Conservation (phyloP, 306 rosid species). For the Notholithocarpus densiflorus region DNA sequence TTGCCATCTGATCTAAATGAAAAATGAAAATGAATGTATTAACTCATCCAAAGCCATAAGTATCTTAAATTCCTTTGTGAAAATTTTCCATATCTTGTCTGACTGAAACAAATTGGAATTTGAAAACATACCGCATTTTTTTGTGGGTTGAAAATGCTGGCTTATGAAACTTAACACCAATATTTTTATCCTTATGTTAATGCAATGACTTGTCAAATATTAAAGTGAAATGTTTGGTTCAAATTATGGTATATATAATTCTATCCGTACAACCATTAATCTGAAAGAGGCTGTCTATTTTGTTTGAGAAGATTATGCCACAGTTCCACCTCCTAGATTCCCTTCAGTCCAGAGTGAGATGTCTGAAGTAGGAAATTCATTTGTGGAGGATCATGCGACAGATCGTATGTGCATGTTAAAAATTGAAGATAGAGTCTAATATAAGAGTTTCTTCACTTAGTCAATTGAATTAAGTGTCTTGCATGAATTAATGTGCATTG, state of each 20-base stretch:
- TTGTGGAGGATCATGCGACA: conserved; percentile 50
- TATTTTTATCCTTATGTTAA: background rate
- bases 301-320: conserved; percentile 50
- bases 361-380: conserved; percentile 46
- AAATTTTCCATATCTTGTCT: background rate
- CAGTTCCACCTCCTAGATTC: conserved; percentile 45
- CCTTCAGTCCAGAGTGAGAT: conserved; percentile 45
- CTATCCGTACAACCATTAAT: background rate
- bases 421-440: background rate
- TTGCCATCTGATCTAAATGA: background rate
- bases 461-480: background rate
- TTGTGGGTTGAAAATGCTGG: background rate
- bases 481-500: background rate
- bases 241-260: background rate
- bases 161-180: background rate
- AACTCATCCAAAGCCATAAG: background rate
- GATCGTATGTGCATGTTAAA: conserved; percentile 41
- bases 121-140: background rate
- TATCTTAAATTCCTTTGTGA: background rate
- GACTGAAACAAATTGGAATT: background rate
- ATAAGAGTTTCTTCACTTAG: background rate
- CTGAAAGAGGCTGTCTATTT: conserved; percentile 13
- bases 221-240: background rate
- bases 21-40: background rate
- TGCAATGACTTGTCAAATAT: background rate